Evolutionary conservation across 2,329 filamentous ascomycete species (phyloP), one percentile per base, ranked within the genome.

Genomic region (Ceratocystis lukuohia): DNA sequence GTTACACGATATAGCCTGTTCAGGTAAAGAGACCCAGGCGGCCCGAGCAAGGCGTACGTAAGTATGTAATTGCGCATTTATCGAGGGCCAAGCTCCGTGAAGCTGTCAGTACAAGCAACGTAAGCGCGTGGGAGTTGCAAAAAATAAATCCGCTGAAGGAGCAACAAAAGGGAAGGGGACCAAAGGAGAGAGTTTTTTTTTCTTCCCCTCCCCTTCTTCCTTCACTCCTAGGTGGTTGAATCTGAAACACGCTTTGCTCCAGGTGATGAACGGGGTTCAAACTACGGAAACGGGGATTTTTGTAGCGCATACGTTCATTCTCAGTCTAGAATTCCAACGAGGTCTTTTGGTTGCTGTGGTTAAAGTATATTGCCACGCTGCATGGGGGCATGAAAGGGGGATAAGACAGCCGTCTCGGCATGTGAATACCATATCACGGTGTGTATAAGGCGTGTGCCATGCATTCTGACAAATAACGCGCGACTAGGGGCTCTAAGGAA

Each of bases 161-260:
- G 20, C 6, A 3, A 4, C 7, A n/a, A 53, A 15, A 37, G 33
- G 33, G 33, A 50, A 50, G 46, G 10, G 28, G 22, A 17, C 22
- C 25, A 2, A 57, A 17, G 20, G 50, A 25, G 50, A 28, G 25
- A 17, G 25, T 17, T 22, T 53, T 53, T 65, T 57, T 65, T 57
- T 57, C 20, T 65, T 57, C 22, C 33, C 8, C 44, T n/a, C 30
- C 57, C 50, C 22, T 53, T 22, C 28, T 57, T 65, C 22, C 20
- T 28, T 56, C 30, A n/a, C 41, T 61, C 25, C 65, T 61, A 46
- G 22, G 20, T 30, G 53, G 46, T 66, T 59, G 8, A 48, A 45
- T 45, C 44, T 66, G 41, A 61, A 33, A 59, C 56, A 44, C 56
- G 28, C 57, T 59, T 41, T 59, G 53, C 53, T 59, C 25, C 53